Evolutionary conservation across 495 filamentous ascomycete genomes (phyloP), one percentile per base, ranked within the genome.

Genomic region (Niebla homalea): DNA sequence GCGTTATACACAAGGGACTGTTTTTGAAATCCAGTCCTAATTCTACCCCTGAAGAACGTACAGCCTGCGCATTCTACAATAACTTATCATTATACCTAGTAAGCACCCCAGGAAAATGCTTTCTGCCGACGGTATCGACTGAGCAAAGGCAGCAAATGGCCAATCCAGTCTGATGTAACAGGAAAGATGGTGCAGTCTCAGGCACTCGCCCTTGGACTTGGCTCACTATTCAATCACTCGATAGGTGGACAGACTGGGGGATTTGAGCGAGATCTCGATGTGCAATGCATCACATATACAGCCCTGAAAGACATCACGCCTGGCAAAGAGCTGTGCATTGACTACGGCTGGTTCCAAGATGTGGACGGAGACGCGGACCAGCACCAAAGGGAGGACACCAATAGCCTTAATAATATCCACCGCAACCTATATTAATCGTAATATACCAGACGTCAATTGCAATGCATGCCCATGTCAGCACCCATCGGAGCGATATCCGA

Each of bases 201-300:
- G 59, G 78, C 77, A n/a, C 54, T 79, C 11, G 58, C 76, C 20
- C 64, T 79, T 10, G 75, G 76, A 5, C 61, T 81, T 3, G 78
- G 77, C 22, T 67, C 63, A 32, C 71, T 79, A 67, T 77, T 81
- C 62, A 80, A 81, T 52, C 77, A 80, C 52, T 73, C 72, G 2
- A 57, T 53, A 0, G 49, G 54, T 15, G 47, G 60, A 16, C 74
- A 79, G 50, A 80, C 79, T 53, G 72, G 79, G 3, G 72, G 64
- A 5, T 79, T 73, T 70, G 62, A 62, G 42, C 58, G 72, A 40
- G 69, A 79, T 61, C 22, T 74, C 1, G 57, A 61, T 8, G 61
- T 59, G 5, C 53, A 65, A 29, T 43, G 70, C 11, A 62, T 81
- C 21, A 67, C 67, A 8, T 79, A 78, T 53, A 65, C 56, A 3